Base-by-base conservation (phyloP, 176 grass and related monocot genomes). In the Triticum monococcum region DNA sequence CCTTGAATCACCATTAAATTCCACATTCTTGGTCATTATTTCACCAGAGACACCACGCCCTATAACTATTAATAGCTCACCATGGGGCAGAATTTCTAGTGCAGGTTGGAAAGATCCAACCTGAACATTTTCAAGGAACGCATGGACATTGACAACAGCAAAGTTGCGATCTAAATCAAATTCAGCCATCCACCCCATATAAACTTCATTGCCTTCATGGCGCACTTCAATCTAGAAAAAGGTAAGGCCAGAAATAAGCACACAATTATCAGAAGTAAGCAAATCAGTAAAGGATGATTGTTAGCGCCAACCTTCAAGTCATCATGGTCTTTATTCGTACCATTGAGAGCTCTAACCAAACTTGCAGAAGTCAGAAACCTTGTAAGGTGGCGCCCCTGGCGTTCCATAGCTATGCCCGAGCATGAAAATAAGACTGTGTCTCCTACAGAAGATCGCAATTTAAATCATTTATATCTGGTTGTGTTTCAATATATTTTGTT, bases 351-450 rank as follows among this genome's bases (percentile, higher is more conserved):
- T 50, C 20, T 75, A 52, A 64, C 72, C 28, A 84, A 65, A 37
- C 40, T 76, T 76, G 57, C 40, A 76, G 82, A 76, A 40, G 71
- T 84, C 25, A 84, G 18, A 65, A 84, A 84, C 26, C 71, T 65
- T 65, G 82, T 76, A 76, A 35, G 37, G 31, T 32, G 2, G 26
- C 20, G 7, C 25, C 6, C 63, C 63, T 14, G 5, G 22, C 70
- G 7, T 84, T 76, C 59, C 18, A 85, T 2, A 77, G 72, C 43
- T 77, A 67, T 77, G 26, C 59, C 71, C 30, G 82, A 76, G 82
- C 57, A 85, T 67, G 41, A 40, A 77, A 84, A 76, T 76, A 52
- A 76, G 24, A 52, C 25, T 14, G 26, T 32, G 20, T 48, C 4
- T 35, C 70, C 70, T 84, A 48, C 18, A 77, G 17, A 75, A 56